Percentiles rank a stretch among this genome's conserved stretches.
Evolutionary conservation across 2,329 filamentous ascomycete genomes (phyloP).

Genomic region (Fusarium camptoceras): DNA sequence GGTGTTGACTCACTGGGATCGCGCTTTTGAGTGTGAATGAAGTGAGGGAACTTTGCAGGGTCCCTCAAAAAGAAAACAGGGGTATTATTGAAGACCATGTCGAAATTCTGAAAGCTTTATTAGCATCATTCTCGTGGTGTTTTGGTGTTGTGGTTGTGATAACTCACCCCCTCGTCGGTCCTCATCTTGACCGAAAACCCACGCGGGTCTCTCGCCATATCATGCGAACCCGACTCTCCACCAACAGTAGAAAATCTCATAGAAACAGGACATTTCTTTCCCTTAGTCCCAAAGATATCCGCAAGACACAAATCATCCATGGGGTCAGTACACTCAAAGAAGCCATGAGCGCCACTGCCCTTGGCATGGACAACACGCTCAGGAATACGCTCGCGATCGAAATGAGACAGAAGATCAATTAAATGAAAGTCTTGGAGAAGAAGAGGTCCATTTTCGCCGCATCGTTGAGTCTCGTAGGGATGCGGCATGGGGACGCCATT

Average conservation of each 20-base stretch:
- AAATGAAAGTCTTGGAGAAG: conserved; percentile 70
- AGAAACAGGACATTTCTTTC: conserved; percentile 76
- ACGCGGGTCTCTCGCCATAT: conserved; percentile 77
- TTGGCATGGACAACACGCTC: conserved; percentile 72
- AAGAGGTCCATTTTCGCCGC: conserved; percentile 68
- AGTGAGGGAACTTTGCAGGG: conserved; percentile 77
- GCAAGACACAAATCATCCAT: conserved; percentile 68
- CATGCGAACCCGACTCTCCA: conserved; percentile 77
- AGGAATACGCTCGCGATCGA: conserved; percentile 71
- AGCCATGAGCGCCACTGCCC: conserved; percentile 67
- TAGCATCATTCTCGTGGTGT: background rate
- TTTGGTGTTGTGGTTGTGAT: background rate
- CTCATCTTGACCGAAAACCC: conserved; percentile 81
- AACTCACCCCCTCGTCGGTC: conserved; percentile 57
- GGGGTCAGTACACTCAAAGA: conserved; percentile 59
- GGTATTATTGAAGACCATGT: conserved; percentile 61
- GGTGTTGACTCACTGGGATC: conserved; percentile 58
- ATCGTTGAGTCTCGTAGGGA: conserved; percentile 67
- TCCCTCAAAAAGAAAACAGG: conserved; percentile 82
- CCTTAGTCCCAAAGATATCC: conserved; percentile 67
- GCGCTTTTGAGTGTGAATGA: conserved; percentile 82
- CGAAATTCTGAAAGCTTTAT: background rate
- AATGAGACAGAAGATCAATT: conserved; percentile 71
- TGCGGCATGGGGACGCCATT: conserved; percentile 69
- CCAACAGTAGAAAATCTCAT: conserved; percentile 81